Evolutionary conservation across 2,329 filamentous ascomycete species (phyloP), one percentile per base, ranked within the genome.

Genomic region (Coniochaeta pulveracea): DNA sequence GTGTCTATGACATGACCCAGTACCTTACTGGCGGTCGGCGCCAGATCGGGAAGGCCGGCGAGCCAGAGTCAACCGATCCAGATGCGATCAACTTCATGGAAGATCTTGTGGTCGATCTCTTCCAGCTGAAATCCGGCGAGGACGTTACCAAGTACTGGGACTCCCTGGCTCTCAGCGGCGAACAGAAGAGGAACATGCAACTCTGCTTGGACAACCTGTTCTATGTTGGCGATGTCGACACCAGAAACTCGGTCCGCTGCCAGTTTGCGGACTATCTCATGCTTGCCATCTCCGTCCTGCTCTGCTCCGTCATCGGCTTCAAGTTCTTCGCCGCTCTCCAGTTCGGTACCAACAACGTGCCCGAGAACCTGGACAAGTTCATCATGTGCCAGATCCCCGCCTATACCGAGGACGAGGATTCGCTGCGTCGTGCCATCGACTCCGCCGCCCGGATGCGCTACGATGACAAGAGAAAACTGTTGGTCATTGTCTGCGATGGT

Each of bases 351-450:
- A 94, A 93, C 63, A 95, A 84, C 42, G 63, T 89, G 23, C 93
- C 91, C 0, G 91, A 98, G 58, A 91, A 95, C 51, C 73, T 98
- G 19, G 91, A 98, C 60, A 98, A 98, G 55, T 98, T 98, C 54
- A 70, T 98, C 54, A 95, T 98, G 58, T 93, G 85, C 52, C 93
- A 95, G 57, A 89, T 98, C 39, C 91, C 91, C 0, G 91, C 86
- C 2, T 98, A 98, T 50, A 98, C 91, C 1, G 91, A 98, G 64
- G 91, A 96, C 52, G 93, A 98, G 56, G 93, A 98, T 1, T 96
- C 89, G 22, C 69, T 98, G 17, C 85, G 91, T 35, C 88, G 89
- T 66, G 91, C 91, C 38, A 94, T 98, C 47, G 91, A 98, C 55
- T 98, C 91, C 1, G 83, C 85, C 38, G 88, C 91, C 18, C 74